Conservation (phyloP, 2,329 filamentous ascomycete genomes). For the Clarireedia homoeocarpa region DNA sequence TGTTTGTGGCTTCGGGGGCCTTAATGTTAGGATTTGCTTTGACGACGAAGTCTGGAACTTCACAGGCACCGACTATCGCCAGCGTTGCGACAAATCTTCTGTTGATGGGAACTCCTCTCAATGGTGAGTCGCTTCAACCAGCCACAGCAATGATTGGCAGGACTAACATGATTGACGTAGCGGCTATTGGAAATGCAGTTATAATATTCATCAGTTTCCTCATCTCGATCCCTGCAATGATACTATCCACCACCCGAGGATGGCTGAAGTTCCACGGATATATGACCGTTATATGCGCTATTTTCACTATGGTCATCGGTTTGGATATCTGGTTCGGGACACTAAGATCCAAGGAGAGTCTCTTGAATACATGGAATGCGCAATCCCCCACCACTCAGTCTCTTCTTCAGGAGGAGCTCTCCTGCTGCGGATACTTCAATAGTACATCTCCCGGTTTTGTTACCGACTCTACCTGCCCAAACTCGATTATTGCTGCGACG, state of each 20-base stretch:
- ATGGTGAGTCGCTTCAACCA: conserved; percentile 33
- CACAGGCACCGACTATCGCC: conserved; percentile 34
- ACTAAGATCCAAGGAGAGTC: conserved; percentile 55
- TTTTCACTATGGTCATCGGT: conserved; percentile 60
- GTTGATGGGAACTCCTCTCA: conserved; percentile 43
- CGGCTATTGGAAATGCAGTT: conserved; percentile 63
- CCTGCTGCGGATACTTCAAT: conserved; percentile 75
- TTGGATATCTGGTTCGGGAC: conserved; percentile 67
- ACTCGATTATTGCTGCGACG: conserved; percentile 61
- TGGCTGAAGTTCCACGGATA: conserved; percentile 66
- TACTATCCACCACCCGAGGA: conserved; percentile 54
- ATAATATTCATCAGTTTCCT: conserved; percentile 65
- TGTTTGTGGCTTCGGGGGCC: conserved; percentile 44
- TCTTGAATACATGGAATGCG: conserved; percentile 51
- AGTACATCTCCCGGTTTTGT: conserved; percentile 63
- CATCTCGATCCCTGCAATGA: conserved; percentile 62
- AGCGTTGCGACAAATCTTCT: conserved; percentile 45
- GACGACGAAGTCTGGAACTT: conserved; percentile 37
- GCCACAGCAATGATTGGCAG: not conserved
- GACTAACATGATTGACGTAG: conserved; percentile 30
- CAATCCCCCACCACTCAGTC: conserved; percentile 53
- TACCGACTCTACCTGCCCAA: conserved; percentile 59
- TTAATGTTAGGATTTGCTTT: conserved; percentile 46
- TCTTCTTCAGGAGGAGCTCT: conserved; percentile 66
- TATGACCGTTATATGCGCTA: conserved; percentile 50